phyloP scores from a whole-genome alignment of 768 basidiomycete genomes.

The Tricholoma hemisulphureum region DNA sequence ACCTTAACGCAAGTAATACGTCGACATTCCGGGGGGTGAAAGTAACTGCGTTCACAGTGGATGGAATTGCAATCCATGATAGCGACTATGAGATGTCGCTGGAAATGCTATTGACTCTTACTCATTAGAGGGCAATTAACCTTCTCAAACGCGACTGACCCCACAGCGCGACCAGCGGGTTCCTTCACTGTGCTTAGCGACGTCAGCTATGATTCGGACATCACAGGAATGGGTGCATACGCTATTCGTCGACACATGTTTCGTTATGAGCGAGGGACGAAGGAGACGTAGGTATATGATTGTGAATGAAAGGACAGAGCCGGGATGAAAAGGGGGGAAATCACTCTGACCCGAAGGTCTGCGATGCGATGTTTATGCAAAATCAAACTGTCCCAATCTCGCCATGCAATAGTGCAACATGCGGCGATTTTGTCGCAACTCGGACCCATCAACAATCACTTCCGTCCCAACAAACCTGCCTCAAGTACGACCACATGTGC shows the following conservation, averaged over 20 bases:
- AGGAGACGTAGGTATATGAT: constrained; percentile 3
- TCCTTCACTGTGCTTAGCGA: constrained; percentile 53
- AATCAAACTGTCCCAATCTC: constrained; percentile 10
- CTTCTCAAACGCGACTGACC: constrained; percentile 36
- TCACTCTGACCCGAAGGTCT: neutral
- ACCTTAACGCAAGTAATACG: constrained; percentile 57
- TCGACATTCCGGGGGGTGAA: constrained; percentile 57
- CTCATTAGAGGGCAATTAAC: neutral
- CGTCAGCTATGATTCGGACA: constrained; percentile 9
- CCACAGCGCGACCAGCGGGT: constrained; percentile 73
- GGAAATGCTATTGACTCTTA: constrained; percentile 59
- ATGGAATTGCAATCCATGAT: constrained; percentile 72
- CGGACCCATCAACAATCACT: constrained; percentile 29
- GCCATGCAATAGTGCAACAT: constrained; percentile 15
- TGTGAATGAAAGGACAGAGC: constrained; percentile 13
- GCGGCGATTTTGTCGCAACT: constrained; percentile 28
- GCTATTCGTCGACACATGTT: constrained; percentile 75
- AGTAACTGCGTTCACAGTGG: constrained; percentile 61
- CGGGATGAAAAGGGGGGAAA: neutral
- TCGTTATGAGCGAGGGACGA: neutral
- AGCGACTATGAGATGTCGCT: constrained; percentile 69
- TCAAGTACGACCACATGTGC: constrained; percentile 38
- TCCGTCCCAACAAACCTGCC: constrained; percentile 29
- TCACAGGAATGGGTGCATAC: constrained; percentile 42
- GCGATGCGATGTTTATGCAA: constrained; percentile 6